Percentiles rank a stretch among this genome's conserved stretches.
Evolutionary conservation across 768 basidiomycete genomes (phyloP).

Genomic region (Sporobolomyces roseus): DNA sequence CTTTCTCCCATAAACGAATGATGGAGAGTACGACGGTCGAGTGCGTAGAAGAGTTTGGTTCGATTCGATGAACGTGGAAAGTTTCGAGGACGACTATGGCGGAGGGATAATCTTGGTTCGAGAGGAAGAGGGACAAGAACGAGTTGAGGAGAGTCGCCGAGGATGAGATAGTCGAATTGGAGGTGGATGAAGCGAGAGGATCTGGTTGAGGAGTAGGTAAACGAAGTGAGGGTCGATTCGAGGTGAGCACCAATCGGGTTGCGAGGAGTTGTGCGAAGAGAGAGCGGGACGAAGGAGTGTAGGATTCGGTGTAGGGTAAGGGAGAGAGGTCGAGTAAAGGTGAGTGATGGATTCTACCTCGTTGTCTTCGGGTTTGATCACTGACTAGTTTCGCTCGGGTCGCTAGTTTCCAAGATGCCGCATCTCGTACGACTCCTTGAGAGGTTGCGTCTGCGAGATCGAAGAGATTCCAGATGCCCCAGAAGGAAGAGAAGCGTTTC

Average conservation of each 20-base stretch:
- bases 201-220: neutral
- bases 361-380: neutral
- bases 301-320: neutral
- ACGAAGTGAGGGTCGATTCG: conserved; percentile 5
- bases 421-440: neutral
- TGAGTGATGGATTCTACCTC: neutral
- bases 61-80: conserved; percentile 27
- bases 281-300: conserved; percentile 1
- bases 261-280: conserved; percentile 17
- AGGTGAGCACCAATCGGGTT: conserved; percentile 5
- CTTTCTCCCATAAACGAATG: conserved; percentile 29
- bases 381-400: conserved; percentile 1
- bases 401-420: conserved; percentile 7
- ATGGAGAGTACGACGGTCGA: conserved; percentile 26
- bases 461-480: conserved; percentile 31
- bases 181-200: neutral
- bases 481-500: conserved; percentile 27
- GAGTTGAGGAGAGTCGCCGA: conserved; percentile 11
- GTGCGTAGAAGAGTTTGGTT: conserved; percentile 24
- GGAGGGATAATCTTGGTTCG: conserved; percentile 2
- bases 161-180: neutral
- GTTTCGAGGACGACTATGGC: conserved; percentile 31
- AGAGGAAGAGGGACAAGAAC: conserved; percentile 21
- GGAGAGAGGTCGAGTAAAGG: conserved; percentile 15
- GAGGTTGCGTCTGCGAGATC: neutral